Base-by-base conservation (phyloP, 768 basidiomycete genomes). In the Hysterangium stoloniferum region DNA sequence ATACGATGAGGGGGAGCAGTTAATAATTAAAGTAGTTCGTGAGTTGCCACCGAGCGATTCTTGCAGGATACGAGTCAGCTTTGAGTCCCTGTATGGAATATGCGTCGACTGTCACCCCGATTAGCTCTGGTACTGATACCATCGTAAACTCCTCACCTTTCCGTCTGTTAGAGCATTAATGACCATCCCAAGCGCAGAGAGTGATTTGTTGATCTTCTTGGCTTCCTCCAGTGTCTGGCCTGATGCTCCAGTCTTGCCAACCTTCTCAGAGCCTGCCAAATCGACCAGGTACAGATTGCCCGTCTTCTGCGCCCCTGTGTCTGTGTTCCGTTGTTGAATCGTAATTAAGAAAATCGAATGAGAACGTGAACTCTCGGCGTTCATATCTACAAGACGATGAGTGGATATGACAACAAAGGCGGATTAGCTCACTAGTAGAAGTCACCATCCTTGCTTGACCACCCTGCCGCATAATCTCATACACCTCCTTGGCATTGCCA, bases 181-280 rank as follows among this genome's bases (percentile, higher is more conserved):
- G 61, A 99, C 96, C 93, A 98, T 98, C 32, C 96, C 96, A 56
- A 99, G 78, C 9, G 96, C 96, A 15, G 92, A 95, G 24, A 99
- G 71, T 25, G 88, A 92, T 68, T 99, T 99, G 73, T 99, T 99
- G 71, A 99, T 99, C 77, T 99, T 99, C 82, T 99, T 99, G 12
- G 96, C 96, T 68, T 99, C 96, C 67, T 99, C 96, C 6, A 99
- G 71, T 22, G 96, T 99, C 66, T 99, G 97, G 1, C 96, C 96
- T 2, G 94, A 97, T 45, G 96, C 96, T 17, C 96, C 96, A 35
- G 96, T 99, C 75, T 99, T 99, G 42, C 95, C 95, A 51, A 99
- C 94, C 70, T 99, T 99, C 69, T 99, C 96, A 19, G 92, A 96
- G 59, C 96, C 96, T 50, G 96, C 96, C 56, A 99, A 74, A 75